These are phyloP conservation scores for Chlorella vulgaris DNA, from an alignment of 139 green algal genomes.

Conservation along the genomic window DNA sequence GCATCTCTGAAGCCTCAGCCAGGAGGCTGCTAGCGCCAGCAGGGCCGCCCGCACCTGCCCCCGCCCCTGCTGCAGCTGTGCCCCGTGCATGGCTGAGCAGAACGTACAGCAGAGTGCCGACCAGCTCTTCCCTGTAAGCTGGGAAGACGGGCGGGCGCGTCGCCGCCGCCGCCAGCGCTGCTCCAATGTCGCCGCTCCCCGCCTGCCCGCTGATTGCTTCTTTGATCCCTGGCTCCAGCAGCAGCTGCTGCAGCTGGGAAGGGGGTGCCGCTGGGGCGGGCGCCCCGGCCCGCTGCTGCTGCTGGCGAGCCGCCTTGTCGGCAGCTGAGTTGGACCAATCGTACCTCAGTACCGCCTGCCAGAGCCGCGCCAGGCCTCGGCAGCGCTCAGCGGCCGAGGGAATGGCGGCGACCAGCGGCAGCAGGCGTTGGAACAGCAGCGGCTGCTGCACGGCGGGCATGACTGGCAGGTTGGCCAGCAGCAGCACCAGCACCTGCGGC, in stretches of 20 bases:
- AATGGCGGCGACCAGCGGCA: conserved; percentile 37
- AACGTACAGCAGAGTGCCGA: conserved; percentile 45
- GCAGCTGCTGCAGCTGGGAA: conserved; percentile 42
- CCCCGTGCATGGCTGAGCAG: conserved; percentile 41
- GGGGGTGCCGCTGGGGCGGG: conserved; percentile 7
- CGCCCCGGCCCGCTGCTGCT: neutral
- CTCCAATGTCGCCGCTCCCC: conserved; percentile 5
- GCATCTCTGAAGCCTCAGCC: conserved; percentile 9
- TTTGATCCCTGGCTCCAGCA: conserved; percentile 25
- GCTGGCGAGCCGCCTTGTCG: neutral
- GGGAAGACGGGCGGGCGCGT: conserved; percentile 24
- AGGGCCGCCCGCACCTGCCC: neutral
- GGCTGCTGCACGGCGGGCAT: conserved; percentile 40
- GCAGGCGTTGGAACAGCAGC: conserved; percentile 37
- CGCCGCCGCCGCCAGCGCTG: neutral
- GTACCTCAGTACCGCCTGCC: conserved; percentile 26
- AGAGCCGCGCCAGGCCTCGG: conserved; percentile 33
- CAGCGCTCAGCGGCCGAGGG: conserved; percentile 28
- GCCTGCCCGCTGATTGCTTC: conserved; percentile 6
- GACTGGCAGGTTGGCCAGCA: conserved; percentile 26
- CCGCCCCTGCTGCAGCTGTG: neutral
- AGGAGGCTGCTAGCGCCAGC: conserved; percentile 6
- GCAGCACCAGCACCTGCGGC: conserved; percentile 31
- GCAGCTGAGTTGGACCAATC: conserved; percentile 34
- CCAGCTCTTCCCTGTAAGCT: conserved; percentile 58